These are phyloP conservation scores for Serendipita indica DNA, from an alignment of 768 basidiomycete species.

Conservation along the genomic window DNA sequence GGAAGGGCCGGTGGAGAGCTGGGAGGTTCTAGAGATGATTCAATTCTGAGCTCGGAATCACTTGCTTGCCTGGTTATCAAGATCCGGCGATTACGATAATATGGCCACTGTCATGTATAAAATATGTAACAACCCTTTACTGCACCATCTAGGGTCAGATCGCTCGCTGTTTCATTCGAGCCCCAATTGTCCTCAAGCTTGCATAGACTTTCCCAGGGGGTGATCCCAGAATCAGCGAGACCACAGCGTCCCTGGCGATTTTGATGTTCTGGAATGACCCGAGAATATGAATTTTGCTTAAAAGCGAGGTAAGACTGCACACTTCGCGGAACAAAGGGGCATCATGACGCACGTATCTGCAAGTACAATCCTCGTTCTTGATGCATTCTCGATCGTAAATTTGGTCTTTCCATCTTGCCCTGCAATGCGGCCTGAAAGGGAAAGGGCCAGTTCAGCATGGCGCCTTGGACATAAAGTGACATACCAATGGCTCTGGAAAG, in stretches of 20 bases:
- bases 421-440: constrained; percentile 70
- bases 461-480: neutral
- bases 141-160: constrained; percentile 31
- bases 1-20: constrained; percentile 12
- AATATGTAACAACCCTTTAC: neutral
- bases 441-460: neutral
- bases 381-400: constrained; percentile 96
- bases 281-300: constrained; percentile 93
- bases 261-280: constrained; percentile 99
- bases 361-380: constrained; percentile 91
- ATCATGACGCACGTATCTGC: constrained; percentile 72
- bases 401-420: constrained; percentile 98
- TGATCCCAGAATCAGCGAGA: constrained; percentile 86
- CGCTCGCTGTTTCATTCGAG: constrained; percentile 84
- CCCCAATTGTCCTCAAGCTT: constrained; percentile 77
- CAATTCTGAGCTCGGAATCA: neutral
- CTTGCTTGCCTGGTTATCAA: neutral
- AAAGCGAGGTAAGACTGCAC: constrained; percentile 11
- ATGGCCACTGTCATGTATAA: neutral
- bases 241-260: constrained; percentile 89
- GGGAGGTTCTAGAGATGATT: constrained; percentile 14
- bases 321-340: neutral
- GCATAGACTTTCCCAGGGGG: constrained; percentile 93
- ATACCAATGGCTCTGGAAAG: constrained; percentile 91
- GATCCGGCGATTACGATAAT: neutral